Evolutionary conservation across 805 yeast species (phyloP), one percentile per base, ranked within the genome.

Genomic region (Sporopachydermia lactativora): DNA sequence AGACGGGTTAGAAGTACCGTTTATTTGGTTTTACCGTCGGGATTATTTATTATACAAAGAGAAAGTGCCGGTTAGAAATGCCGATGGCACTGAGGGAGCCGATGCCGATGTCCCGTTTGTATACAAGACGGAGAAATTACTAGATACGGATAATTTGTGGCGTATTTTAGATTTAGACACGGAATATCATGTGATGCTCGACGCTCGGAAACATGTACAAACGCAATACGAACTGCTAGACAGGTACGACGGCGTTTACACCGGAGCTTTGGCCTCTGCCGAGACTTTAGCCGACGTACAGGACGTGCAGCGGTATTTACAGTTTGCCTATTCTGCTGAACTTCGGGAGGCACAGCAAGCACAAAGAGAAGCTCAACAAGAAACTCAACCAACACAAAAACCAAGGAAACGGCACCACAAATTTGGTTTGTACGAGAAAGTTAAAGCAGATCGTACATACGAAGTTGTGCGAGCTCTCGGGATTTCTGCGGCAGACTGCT

Each of bases 11-110:
- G 98, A 92, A 56, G 95, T 89, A 3, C 97, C 98, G 6, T 83
- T 86, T 52, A 86, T 92, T 45, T 86, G 95, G 82, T 81, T 86
- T 17, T 95, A 86, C 55, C 81, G 97, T 57, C 82, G 94, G 60
- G 97, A 92, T 59, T 85, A 82, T 54, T 65, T 85, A 15, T 62
- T 82, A 44, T 66, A 66, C 50, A 71, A 83, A 5, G 68, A 68
- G 35, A 73, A 73, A 34, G 56, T 57, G 13, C n/a, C 19, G 2
- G 13, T 15, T 4, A 45, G 19, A 39, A 15, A 37, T 19, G 54
- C 54, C 13, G 18, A 39, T 3, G 41, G 42, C 2, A 18, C 39
- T 5, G 51, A 50, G 15, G 46, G 42, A 16, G 39, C 40, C 14
- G 24, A 37, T 16, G 37, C 45, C 13, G 51, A 46, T 18, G 50